Evolutionary conservation across 2,329 filamentous ascomycete species (phyloP).

Genomic region (Aspergillus brasiliensis): DNA sequence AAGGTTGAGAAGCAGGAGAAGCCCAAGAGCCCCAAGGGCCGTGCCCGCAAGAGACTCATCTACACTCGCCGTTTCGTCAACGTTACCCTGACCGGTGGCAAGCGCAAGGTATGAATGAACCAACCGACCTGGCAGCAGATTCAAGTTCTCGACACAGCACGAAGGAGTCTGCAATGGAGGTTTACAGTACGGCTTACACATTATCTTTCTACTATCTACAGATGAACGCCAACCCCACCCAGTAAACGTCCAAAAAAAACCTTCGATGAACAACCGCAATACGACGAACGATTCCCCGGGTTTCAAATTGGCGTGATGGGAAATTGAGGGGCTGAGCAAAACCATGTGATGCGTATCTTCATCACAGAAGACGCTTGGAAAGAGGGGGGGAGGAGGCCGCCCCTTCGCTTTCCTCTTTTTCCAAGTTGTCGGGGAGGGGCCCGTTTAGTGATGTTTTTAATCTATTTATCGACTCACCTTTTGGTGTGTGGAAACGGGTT

Average conservation of each 20-base stretch:
- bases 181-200: neutral
- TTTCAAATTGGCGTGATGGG: slow-evolving; percentile 2
- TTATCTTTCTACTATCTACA: slow-evolving; percentile 33
- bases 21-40: slow-evolving; percentile 95
- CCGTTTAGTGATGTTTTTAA: neutral
- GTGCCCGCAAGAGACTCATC: slow-evolving; percentile 93
- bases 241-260: slow-evolving; percentile 56
- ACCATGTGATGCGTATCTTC: slow-evolving; percentile 5
- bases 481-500: neutral
- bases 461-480: neutral
- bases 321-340: slow-evolving; percentile 1
- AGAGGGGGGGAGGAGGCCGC: neutral
- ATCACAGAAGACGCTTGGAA: neutral
- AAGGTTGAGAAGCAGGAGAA: slow-evolving; percentile 64
- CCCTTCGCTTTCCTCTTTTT: no score
- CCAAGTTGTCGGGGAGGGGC: neutral
- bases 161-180: neutral
- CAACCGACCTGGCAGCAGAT: neutral
- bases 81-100: slow-evolving; percentile 94
- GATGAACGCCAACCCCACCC: slow-evolving; percentile 87
- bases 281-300: slow-evolving; percentile 10
- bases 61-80: slow-evolving; percentile 99
- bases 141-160: neutral
- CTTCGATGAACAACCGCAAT: neutral
- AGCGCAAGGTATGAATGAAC: slow-evolving; percentile 78